These are phyloP conservation scores for Leishmania arabica DNA, from an alignment of 208 protist species.

Conservation along the genomic window DNA sequence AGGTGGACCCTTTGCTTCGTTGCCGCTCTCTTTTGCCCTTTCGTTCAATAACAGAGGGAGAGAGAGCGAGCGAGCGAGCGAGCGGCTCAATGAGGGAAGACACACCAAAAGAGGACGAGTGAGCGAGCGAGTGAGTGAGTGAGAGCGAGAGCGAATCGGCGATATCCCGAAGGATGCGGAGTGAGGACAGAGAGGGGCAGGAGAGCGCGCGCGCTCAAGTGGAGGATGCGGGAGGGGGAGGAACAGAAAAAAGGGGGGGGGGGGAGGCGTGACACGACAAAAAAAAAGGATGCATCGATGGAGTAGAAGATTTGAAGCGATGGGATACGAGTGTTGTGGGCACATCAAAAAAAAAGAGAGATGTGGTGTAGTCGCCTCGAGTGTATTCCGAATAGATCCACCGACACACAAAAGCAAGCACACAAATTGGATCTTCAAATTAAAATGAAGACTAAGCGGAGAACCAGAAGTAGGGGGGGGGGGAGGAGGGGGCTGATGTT, in stretches of 20 bases:
- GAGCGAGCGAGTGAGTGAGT: too few relatives aligned
- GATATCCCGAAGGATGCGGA: not conserved
- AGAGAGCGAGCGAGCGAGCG: rapidly evolving
- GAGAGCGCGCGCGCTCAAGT: not conserved
- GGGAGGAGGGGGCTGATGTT: not conserved
- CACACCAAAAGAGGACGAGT: not conserved
- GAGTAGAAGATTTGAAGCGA: not conserved
- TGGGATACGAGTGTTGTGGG: not conserved
- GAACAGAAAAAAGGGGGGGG: not conserved
- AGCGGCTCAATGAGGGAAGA: not conserved
- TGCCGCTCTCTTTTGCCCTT: not conserved
- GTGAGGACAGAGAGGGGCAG: not conserved
- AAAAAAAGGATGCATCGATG: not conserved
- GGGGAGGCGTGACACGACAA: not conserved
- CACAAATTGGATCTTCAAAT: too few relatives aligned
- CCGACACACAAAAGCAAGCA: not conserved
- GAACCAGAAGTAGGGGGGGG: not conserved
- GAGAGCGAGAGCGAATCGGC: not conserved
- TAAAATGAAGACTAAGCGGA: not conserved
- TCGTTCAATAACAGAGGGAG: not conserved
- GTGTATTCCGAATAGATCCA: not conserved
- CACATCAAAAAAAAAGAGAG: not conserved
- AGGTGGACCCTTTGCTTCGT: not conserved
- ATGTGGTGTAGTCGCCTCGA: not conserved
- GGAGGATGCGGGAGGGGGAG: not conserved